Conservation (phyloP, 345 rosid genomes). For the Salix caprea region DNA sequence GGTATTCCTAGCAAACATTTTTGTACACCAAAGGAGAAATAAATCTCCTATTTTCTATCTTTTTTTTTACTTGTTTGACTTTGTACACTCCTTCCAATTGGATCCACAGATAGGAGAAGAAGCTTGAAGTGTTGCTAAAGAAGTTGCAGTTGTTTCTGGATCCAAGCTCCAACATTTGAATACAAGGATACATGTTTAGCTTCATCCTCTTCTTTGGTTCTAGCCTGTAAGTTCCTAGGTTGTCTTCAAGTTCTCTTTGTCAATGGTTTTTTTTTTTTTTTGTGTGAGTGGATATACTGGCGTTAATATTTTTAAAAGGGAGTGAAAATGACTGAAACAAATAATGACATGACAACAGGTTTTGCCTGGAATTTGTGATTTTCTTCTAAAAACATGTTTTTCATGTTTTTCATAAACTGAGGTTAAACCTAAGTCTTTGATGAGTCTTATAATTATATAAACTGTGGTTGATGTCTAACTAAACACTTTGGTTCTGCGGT, state of each 20-base stretch:
- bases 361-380: constrained; percentile 10
- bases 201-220: not conserved
- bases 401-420: too few species aligned
- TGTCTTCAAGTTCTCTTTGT: not conserved
- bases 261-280: too few species aligned
- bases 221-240: not conserved
- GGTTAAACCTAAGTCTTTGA: too few species aligned
- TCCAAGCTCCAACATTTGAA: constrained; percentile 7
- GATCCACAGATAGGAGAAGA: constrained; percentile 3
- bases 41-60: not conserved
- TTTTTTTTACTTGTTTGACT: not conserved
- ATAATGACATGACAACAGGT: too few species aligned
- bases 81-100: not conserved
- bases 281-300: not conserved
- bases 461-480: fast-evolving
- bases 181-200: not conserved
- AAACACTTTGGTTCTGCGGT: too few species aligned
- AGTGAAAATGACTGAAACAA: constrained; percentile 20
- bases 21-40: too few species aligned
- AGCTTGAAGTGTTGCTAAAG: not conserved
- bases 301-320: not conserved
- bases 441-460: too few species aligned
- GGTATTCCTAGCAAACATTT: too few species aligned
- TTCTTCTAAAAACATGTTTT: not conserved
- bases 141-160: constrained; percentile 26